Evolutionary conservation across 106 monocot species (phyloP).

Genomic region (Phalaenopsis equestris): DNA sequence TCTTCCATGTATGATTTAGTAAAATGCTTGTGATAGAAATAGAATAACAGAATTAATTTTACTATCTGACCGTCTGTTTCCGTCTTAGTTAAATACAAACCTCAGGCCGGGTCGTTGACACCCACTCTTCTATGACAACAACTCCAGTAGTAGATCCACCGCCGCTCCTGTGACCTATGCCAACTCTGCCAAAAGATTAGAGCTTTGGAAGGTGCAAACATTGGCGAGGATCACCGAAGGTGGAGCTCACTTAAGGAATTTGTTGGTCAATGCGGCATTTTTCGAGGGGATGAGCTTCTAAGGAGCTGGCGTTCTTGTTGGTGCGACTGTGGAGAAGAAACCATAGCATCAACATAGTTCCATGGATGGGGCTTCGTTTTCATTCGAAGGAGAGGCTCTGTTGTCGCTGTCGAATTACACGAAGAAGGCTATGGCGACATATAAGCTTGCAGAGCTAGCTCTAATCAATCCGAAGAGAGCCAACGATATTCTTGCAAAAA

Average conservation of each 20-base stretch:
- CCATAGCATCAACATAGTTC: slow-evolving; percentile 49
- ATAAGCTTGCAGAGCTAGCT: slow-evolving; percentile 81
- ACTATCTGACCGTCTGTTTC: no score
- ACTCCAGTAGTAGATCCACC: slow-evolving; percentile 16
- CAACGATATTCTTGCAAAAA: no score
- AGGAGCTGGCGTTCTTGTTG: not conserved
- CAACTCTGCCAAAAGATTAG: not conserved
- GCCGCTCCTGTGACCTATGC: slow-evolving; percentile 3
- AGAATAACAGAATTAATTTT: no score
- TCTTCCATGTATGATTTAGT: no score
- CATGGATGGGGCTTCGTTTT: slow-evolving; percentile 43
- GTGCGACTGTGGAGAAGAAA: not conserved
- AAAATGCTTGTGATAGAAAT: no score
- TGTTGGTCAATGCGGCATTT: slow-evolving; percentile 82
- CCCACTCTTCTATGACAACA: slow-evolving; percentile 60
- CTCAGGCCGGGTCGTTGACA: slow-evolving; percentile 22
- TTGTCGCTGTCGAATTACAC: slow-evolving; percentile 38
- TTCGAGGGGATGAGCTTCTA: slow-evolving; percentile 33
- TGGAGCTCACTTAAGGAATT: slow-evolving; percentile 40
- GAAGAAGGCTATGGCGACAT: slow-evolving; percentile 77
- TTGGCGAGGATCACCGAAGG: not conserved
- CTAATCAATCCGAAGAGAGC: slow-evolving; percentile 88
- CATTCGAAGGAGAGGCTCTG: slow-evolving; percentile 53
- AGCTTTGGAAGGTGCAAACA: not conserved
- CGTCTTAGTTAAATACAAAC: no score